Conservation (phyloP, 176 grass and related monocot species). For the Aegilops tauschii region DNA sequence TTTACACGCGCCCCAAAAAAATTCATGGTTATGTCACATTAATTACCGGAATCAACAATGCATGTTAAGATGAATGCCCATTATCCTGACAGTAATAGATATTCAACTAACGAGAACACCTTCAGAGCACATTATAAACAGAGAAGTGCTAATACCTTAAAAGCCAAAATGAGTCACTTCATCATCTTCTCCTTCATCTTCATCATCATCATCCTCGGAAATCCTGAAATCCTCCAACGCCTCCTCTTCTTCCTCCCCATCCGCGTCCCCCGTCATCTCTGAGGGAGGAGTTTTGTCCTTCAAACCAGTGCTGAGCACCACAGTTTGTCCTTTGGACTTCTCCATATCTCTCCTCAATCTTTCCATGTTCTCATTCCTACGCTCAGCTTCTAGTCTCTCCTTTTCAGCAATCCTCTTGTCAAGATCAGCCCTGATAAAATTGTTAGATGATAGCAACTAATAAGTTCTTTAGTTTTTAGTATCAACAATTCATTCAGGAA, state of each 20-base stretch:
- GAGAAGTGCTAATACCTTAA: constrained; percentile 36
- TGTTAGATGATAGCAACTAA: constrained; percentile 16
- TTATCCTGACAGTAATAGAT: background rate
- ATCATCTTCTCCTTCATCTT: constrained; percentile 78
- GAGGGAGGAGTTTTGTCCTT: constrained; percentile 52
- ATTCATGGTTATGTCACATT: background rate
- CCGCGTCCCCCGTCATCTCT: constrained; percentile 57
- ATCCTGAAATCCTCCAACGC: constrained; percentile 49
- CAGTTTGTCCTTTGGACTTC: constrained; percentile 85
- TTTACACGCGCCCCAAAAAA: background rate
- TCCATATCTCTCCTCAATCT: constrained; percentile 82
- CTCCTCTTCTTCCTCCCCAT: constrained; percentile 70
- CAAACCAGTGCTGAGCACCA: constrained; percentile 82
- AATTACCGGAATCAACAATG: background rate
- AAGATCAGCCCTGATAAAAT: constrained; percentile 71
- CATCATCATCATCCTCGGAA: constrained; percentile 67
- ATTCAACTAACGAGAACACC: background rate
- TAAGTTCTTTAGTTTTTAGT: background rate
- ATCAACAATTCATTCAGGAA: background rate
- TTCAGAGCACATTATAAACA: background rate
- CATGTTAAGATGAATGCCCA: background rate
- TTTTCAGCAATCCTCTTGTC: constrained; percentile 93
- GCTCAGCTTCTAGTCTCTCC: constrained; percentile 65
- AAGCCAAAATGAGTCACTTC: constrained; percentile 69
- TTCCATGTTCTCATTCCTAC: constrained; percentile 74